These are phyloP conservation scores for Picea glauca DNA, from an alignment of 75 land plant species.

Conservation along the genomic window DNA sequence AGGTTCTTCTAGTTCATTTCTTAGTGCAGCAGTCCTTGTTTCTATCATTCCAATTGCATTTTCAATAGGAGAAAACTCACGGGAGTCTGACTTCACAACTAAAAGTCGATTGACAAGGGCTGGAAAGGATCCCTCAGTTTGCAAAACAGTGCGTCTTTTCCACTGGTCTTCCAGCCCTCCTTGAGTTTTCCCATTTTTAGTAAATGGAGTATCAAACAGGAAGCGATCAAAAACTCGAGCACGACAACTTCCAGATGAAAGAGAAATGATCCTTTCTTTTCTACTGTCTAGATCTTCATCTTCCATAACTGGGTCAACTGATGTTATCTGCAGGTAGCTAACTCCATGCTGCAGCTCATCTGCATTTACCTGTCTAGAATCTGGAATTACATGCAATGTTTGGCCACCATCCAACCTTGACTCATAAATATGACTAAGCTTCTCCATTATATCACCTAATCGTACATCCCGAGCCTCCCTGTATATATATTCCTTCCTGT, in stretches of 20 bases:
- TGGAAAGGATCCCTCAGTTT: slow-evolving; percentile 96
- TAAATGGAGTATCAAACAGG: slow-evolving; percentile 97
- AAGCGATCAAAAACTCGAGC: slow-evolving; percentile 97
- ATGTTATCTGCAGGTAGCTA: slow-evolving; percentile 94
- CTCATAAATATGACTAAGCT: slow-evolving; percentile 93
- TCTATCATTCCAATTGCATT: slow-evolving; percentile 99
- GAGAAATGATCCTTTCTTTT: slow-evolving; percentile 79
- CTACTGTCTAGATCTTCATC: slow-evolving; percentile 95
- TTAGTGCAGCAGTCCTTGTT: slow-evolving; percentile 89
- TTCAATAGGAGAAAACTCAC: slow-evolving; percentile 96
- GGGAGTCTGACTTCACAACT: slow-evolving; percentile 83
- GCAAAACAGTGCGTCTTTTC: slow-evolving; percentile 90
- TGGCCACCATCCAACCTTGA: slow-evolving; percentile 79
- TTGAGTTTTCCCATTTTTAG: slow-evolving; percentile 97
- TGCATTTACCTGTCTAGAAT: slow-evolving; percentile 97
- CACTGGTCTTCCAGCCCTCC: slow-evolving; percentile 99
- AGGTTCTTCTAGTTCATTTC: slow-evolving; percentile 97
- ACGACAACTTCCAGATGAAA: slow-evolving; percentile 66
- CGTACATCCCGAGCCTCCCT: slow-evolving; percentile 97
- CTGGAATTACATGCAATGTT: slow-evolving; percentile 92
- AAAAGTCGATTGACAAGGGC: slow-evolving; percentile 89
- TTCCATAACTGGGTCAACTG: slow-evolving; percentile 98
- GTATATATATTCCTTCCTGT: slow-evolving; percentile 88
- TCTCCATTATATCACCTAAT: slow-evolving; percentile 96
- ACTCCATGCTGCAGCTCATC: slow-evolving; percentile 84